Conservation (phyloP, 352 stramenopile genomes). For the Globisporangium spinosum region DNA sequence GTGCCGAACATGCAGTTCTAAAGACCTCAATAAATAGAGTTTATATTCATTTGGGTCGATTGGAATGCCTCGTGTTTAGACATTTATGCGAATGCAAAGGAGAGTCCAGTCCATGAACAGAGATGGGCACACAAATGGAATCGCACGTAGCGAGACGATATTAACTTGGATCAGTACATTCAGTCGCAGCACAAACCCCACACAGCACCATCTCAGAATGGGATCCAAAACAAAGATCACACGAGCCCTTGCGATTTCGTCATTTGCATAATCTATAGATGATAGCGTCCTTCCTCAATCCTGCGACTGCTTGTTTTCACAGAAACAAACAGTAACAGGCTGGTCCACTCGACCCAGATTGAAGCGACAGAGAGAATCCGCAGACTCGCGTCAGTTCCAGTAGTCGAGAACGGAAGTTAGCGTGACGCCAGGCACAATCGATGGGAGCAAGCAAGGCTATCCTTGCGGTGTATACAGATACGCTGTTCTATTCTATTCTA, state of each 20-base stretch:
- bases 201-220: not conserved
- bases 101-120: slow-evolving; percentile 7
- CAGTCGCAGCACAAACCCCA: not conserved
- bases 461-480: not conserved
- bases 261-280: not conserved
- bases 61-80: not conserved
- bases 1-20: not conserved
- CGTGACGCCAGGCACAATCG: not conserved
- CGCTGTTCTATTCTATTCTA: not conserved
- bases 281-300: not conserved
- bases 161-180: slow-evolving; percentile 1
- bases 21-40: not conserved
- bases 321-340: too few relatives aligned
- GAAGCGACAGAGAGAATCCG: too few relatives aligned
- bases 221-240: not conserved
- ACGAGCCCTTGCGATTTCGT: not conserved
- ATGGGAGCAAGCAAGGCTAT: not conserved
- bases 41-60: not conserved
- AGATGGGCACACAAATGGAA: slow-evolving; percentile 3
- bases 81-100: not conserved
- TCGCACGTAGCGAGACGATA: not conserved
- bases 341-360: too few relatives aligned
- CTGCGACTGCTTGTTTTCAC: not conserved
- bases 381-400: not conserved
- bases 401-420: not conserved